Conservation (phyloP, 108 stramenopile genomes). For the Fragilariopsis cylindrus region DNA sequence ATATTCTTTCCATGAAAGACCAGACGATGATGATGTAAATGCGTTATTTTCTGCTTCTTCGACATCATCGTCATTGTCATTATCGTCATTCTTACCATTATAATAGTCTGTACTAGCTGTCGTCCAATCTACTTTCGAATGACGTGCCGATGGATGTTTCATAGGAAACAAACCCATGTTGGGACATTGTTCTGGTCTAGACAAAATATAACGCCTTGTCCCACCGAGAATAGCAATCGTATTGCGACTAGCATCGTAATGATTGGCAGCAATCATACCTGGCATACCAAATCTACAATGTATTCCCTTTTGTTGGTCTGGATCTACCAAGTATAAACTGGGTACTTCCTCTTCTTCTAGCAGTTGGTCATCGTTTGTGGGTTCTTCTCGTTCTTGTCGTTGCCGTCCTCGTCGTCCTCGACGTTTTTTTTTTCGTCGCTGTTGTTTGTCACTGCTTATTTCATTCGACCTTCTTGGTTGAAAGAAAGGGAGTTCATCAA, state of each 20-base stretch:
- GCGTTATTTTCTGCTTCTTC: neutral
- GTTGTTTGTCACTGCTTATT: neutral
- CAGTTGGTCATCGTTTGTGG: no score
- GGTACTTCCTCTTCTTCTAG: no score
- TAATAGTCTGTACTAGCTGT: neutral
- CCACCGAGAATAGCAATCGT: slow-evolving; percentile 82
- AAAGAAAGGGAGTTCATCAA: slow-evolving; percentile 90
- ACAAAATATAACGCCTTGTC: slow-evolving; percentile 83
- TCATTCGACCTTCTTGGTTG: slow-evolving; percentile 42
- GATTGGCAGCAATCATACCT: slow-evolving; percentile 81
- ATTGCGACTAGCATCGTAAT: slow-evolving; percentile 93
- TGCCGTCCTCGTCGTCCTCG: no score
- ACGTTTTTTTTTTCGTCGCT: neutral
- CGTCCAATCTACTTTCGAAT: slow-evolving; percentile 86
- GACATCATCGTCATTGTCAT: neutral
- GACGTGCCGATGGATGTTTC: slow-evolving; percentile 78
- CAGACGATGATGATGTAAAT: neutral
- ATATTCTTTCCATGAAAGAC: slow-evolving; percentile 6
- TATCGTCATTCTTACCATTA: neutral
- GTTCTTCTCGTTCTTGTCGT: no score
- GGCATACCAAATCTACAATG: slow-evolving; percentile 95
- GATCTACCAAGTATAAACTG: slow-evolving; percentile 32
- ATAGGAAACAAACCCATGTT: slow-evolving; percentile 72
- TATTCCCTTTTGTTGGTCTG: slow-evolving; percentile 59
- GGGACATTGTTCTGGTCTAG: slow-evolving; percentile 78